phyloP scores from a whole-genome alignment of 2,329 filamentous ascomycete species.

The Moelleriella libera region DNA sequence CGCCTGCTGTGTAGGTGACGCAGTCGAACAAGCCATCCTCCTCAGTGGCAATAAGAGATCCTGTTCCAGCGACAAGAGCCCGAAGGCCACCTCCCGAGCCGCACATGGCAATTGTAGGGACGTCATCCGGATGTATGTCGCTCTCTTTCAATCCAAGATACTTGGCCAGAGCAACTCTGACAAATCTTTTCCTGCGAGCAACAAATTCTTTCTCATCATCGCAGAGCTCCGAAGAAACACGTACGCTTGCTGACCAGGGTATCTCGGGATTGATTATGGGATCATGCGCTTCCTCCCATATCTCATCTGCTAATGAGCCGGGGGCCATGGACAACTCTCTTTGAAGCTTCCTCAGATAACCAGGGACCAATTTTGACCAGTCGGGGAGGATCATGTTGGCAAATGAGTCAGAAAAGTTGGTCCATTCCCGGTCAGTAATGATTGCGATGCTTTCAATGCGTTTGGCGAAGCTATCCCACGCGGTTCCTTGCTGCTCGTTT shows the following conservation, averaged over 20 bases:
- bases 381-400: slow-evolving; percentile 63
- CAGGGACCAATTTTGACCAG: slow-evolving; percentile 68
- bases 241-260: slow-evolving; percentile 62
- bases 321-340: slow-evolving; percentile 76
- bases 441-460: slow-evolving; percentile 39
- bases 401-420: slow-evolving; percentile 39
- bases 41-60: slow-evolving; percentile 70
- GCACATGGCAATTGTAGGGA: slow-evolving; percentile 86
- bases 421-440: slow-evolving; percentile 40
- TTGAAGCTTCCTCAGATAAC: slow-evolving; percentile 69
- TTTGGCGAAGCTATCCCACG: slow-evolving; percentile 33
- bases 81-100: slow-evolving; percentile 85
- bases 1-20: slow-evolving; percentile 85
- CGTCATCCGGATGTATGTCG: slow-evolving; percentile 83
- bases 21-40: slow-evolving; percentile 89
- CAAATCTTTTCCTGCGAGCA: slow-evolving; percentile 50
- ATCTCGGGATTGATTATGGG: slow-evolving; percentile 79
- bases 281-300: slow-evolving; percentile 86
- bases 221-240: slow-evolving; percentile 70
- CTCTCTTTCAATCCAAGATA: slow-evolving; percentile 69
- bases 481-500: slow-evolving; percentile 17
- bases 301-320: slow-evolving; percentile 79
- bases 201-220: slow-evolving; percentile 69
- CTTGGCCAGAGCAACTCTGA: slow-evolving; percentile 59
- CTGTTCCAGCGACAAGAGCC: slow-evolving; percentile 79